Base-by-base conservation (phyloP, 306 rosid genomes). In the Herpetospermum pedunculosum region DNA sequence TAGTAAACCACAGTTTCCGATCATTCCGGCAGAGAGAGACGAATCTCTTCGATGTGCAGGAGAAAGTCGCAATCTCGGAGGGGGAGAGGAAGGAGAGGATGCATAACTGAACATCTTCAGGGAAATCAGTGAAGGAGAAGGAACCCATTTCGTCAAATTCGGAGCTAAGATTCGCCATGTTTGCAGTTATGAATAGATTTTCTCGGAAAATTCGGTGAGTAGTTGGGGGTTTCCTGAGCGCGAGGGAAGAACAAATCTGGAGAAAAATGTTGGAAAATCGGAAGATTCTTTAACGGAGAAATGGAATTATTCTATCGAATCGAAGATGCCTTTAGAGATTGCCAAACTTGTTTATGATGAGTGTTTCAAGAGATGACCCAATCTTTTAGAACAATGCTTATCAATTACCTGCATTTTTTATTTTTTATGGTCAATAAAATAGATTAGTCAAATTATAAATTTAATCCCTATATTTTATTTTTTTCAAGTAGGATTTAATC, bases 101-200 rank as follows among this genome's bases (percentile, higher is more conserved):
- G 80, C 91, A 87, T 35, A 89, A 82, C 83, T 82, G 99, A 71
- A 94, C 90, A 43, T 94, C 99, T 57, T 89, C 97, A 0, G 97
- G 92, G 79, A 91, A 91, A 52, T 95, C 90, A 60, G 44, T 38
- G 84, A 95, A 91, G 35, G 89, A 84, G 47, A 84, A 16, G 46
- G 86, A 54, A 6, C 21, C 73, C n/a, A 38, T 23, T 55, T 68
- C 84, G 32, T 80, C 78, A n/a, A 60, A 26, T 8, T 21, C 18
- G 55, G 34, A 64, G 43, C 53, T 69, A 2, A 67, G 29, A 72
- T 80, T 80, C 64, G 79, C 79, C 90, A 85, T 85, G 69, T 74
- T 84, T 37, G 5, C 32, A 10, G 28, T 18, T 35, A 37, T 15
- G 46, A 48, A 73, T 52, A n/a, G 37, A 8, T 23, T 54, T 28